A percentile compares a stretch with the other conserved stretches of the same genome.
Conservation (phyloP, 1,284 basidiomycete species). For the Ustilago hordei region DNA sequence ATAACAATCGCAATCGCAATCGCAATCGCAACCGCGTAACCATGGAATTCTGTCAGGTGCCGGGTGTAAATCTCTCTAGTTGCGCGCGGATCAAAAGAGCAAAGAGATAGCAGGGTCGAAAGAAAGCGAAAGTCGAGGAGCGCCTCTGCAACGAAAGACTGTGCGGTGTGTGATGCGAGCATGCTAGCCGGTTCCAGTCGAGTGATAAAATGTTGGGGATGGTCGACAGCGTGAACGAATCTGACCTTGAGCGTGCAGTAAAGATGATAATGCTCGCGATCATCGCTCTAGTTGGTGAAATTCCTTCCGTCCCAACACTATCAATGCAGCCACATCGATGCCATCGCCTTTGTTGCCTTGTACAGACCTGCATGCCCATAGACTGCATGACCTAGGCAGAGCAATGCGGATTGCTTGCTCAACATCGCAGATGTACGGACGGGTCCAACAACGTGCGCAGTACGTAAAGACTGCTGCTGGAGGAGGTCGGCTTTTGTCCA, state of each 20-base stretch:
- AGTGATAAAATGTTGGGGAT: neutral
- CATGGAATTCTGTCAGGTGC: no score
- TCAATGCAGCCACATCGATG: neutral
- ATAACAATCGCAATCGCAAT: slow-evolving; percentile 8
- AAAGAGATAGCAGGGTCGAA: neutral
- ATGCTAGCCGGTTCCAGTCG: neutral
- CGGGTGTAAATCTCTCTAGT: neutral
- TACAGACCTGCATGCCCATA: no score
- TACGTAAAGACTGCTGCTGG: no score
- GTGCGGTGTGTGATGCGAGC: neutral
- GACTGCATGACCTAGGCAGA: no score
- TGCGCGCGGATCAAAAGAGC: neutral
- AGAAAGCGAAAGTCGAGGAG: neutral
- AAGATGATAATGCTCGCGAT: no score
- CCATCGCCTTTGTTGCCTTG: neutral
- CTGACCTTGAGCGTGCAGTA: no score
- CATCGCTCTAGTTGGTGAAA: no score
- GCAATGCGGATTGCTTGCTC: no score
- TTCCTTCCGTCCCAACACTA: neutral
- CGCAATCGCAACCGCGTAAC: neutral
- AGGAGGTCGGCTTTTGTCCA: no score
- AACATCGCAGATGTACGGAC: no score
- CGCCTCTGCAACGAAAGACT: neutral
- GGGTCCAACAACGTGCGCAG: no score
- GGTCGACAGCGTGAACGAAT: no score